Conservation (phyloP, 2,329 filamentous ascomycete genomes). For the Coniochaeta pulveracea region DNA sequence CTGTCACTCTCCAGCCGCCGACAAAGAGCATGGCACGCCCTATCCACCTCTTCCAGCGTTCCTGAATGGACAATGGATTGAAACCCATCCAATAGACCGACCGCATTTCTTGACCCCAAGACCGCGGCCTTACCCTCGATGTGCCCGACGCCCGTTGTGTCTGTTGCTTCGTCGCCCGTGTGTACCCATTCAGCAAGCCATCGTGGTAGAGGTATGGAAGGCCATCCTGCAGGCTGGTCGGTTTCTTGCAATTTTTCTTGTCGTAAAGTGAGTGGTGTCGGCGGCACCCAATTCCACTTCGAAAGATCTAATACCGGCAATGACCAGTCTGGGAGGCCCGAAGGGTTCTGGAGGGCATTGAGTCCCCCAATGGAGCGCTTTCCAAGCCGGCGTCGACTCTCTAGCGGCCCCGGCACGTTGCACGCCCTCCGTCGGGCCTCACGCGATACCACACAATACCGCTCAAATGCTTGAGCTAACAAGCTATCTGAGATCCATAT, state of each 20-base stretch:
- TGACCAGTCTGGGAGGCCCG: conserved; percentile 31
- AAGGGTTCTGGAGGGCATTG: conserved; percentile 26
- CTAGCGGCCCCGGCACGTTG: conserved; percentile 41
- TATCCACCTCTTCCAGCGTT: no score
- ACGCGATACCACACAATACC: conserved; percentile 26
- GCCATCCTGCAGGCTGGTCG: no score
- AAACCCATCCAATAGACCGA: no score
- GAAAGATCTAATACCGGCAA: conserved; percentile 31
- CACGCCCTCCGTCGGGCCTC: conserved; percentile 17
- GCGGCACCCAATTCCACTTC: conserved; percentile 41
- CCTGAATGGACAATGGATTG: no score
- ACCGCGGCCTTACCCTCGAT: no score
- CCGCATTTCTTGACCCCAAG: no score
- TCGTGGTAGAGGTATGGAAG: no score
- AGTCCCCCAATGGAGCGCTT: conserved; percentile 43
- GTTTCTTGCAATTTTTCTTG: background rate
- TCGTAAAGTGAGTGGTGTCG: conserved; percentile 15
- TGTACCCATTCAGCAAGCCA: no score
- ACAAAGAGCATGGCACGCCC: no score
- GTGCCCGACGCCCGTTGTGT: no score
- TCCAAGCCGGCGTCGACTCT: conserved; percentile 39
- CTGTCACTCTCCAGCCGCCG: no score
- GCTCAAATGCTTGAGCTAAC: conserved; percentile 37
- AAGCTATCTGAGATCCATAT: conserved; percentile 51
- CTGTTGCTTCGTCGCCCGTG: no score